Base-by-base conservation (phyloP, 202 grass and related monocot genomes). In the Musa balbisiana region DNA sequence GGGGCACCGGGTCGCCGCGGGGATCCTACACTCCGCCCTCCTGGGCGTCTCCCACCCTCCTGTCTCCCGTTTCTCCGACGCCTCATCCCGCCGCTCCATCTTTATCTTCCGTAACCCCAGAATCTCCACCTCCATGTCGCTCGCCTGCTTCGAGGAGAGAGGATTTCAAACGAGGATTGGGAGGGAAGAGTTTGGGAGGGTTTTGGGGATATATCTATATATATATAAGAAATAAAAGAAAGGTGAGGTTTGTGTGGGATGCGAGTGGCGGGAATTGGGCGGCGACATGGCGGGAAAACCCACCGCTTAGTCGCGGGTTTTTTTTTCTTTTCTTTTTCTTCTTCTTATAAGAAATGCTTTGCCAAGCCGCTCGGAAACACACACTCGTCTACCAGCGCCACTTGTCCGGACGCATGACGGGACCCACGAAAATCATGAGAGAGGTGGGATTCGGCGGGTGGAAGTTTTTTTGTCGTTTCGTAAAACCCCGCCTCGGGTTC, bases 11-110 rank as follows among this genome's bases (percentile, higher is more conserved):
- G 76, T 65, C 64, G 86, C 73, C n/a, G 50, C 85, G 0, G 93
- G 90, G 62, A 96, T 92, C 71, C 82, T 87, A 82, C 93, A 90
- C 27, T 87, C 93, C 54, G 87, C 80, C 19, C 90, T 77, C 86
- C 78, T 83, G 51, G 93, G 93, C 55, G 86, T 92, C 80, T 90
- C 82, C 83, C 93, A 96, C 17, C 93, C 90, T 23, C 82, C 78
- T 71, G 75, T 59, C 70, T 16, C 79, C 63, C 6, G 49, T 17
- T 0, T 15, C 23, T 0, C 15, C 56, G 3, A 54, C 67, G 51
- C 49, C 70, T 81, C 79, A 33, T 49, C 65, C 13, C 21, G 19
- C 16, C 64, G 21, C 64, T 23, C 78, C 67, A 71, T 66, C 72
- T 43, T 49, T 68, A 72, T 81, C 53, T 23, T 55, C 69, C 49